These are phyloP conservation scores for Candida pseudocylindracea DNA, from an alignment of 1,139 yeast genomes.

Conservation along the genomic window DNA sequence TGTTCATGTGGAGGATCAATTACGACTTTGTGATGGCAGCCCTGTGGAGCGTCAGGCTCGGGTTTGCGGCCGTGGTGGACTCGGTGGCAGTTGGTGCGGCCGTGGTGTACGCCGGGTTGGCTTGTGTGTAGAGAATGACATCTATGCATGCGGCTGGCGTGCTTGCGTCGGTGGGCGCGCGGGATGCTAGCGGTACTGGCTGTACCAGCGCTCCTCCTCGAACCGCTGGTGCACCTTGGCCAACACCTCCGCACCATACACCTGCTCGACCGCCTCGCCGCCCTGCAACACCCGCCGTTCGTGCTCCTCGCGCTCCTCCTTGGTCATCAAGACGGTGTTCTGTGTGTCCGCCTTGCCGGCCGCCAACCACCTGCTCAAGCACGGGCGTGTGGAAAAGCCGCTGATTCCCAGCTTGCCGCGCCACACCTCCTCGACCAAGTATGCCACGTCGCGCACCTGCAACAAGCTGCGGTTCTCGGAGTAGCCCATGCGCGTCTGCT, in stretches of 20 bases:
- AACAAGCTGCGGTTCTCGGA: conserved; percentile 53
- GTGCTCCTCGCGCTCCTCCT: conserved; percentile 65
- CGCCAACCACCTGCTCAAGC: conserved; percentile 74
- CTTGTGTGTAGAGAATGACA: too few species aligned
- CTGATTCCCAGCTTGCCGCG: conserved; percentile 82
- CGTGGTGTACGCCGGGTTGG: too few species aligned
- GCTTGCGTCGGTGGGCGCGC: too few species aligned
- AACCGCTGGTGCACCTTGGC: conserved; percentile 40
- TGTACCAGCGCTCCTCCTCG: conserved; percentile 51
- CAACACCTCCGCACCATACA: conserved; percentile 40
- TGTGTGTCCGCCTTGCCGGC: conserved; percentile 28
- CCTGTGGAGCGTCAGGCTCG: too few species aligned
- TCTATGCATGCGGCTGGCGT: too few species aligned
- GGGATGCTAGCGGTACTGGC: conserved; percentile 22
- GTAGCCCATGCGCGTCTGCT: conserved; percentile 55
- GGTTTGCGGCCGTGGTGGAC: too few species aligned
- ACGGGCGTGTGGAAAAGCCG: conserved; percentile 60
- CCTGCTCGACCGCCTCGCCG: conserved; percentile 33
- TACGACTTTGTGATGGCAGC: too few species aligned
- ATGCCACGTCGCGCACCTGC: conserved; percentile 51
- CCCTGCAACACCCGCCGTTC: conserved; percentile 55
- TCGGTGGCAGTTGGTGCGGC: too few species aligned
- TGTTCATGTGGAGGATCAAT: too few species aligned
- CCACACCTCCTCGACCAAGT: conserved; percentile 78
- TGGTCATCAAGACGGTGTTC: conserved; percentile 72